Conservation (phyloP, 2,329 filamentous ascomycete genomes). For the Neofusicoccum ribis region DNA sequence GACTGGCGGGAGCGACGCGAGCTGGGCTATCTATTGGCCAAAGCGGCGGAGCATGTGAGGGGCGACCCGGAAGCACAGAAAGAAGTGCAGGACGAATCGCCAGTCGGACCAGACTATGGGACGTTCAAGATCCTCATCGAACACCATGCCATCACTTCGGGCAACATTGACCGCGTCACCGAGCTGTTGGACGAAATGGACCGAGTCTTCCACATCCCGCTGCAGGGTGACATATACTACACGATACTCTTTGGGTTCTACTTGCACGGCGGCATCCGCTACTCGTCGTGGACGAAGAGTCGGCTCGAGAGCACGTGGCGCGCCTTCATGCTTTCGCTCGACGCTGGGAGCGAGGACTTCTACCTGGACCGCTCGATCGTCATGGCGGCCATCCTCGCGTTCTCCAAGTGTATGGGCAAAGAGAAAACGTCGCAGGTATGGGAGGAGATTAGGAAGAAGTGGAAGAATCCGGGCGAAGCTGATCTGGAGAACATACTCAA, state of each 20-base stretch:
- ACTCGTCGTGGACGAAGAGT: slow-evolving; percentile 70
- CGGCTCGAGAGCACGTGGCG: slow-evolving; percentile 69
- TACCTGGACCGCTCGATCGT: slow-evolving; percentile 53
- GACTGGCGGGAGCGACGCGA: slow-evolving; percentile 45
- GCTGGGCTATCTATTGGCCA: slow-evolving; percentile 51
- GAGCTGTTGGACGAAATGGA: slow-evolving; percentile 81
- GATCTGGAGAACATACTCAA: slow-evolving; percentile 31
- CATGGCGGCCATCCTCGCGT: slow-evolving; percentile 63
- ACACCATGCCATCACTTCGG: slow-evolving; percentile 67
- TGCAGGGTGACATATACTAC: slow-evolving; percentile 77
- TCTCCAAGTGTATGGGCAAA: slow-evolving; percentile 58
- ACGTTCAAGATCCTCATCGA: slow-evolving; percentile 81
- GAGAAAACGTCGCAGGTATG: slow-evolving; percentile 58
- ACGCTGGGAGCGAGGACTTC: slow-evolving; percentile 27
- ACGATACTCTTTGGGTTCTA: slow-evolving; percentile 81
- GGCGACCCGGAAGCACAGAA: slow-evolving; percentile 47
- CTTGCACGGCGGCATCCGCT: slow-evolving; percentile 64
- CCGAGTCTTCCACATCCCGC: slow-evolving; percentile 58
- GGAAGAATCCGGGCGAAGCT: slow-evolving; percentile 38
- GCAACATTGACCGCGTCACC: slow-evolving; percentile 70
- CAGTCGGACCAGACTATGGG: slow-evolving; percentile 70
- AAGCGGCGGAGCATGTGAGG: slow-evolving; percentile 44
- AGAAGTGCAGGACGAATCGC: slow-evolving; percentile 64
- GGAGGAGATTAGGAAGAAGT: slow-evolving; percentile 43
- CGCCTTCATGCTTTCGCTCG: slow-evolving; percentile 49